Percentiles rank a stretch among this genome's conserved stretches.
These are phyloP conservation scores for Colletotrichum chlorophyti DNA, from an alignment of 2,329 filamentous ascomycete genomes.

Conservation along the genomic window DNA sequence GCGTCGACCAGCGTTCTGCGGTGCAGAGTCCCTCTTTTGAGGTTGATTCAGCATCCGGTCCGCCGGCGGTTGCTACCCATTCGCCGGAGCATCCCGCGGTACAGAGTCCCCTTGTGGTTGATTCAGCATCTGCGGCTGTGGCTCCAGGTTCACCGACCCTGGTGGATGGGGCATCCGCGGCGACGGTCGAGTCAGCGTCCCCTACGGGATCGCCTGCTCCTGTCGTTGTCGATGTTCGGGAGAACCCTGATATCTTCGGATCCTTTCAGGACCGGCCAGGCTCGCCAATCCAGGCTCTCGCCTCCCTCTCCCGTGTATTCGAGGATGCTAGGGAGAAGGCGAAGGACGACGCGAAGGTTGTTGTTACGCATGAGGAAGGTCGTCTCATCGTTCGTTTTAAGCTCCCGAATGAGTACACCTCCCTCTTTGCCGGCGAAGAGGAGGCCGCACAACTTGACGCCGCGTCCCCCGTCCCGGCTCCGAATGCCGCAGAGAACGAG, in stretches of 20 bases:
- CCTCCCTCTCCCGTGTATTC: slow-evolving; percentile 7
- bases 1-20: slow-evolving; percentile 6
- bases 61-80: slow-evolving; percentile 22
- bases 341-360: slow-evolving; percentile 6
- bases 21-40: slow-evolving; percentile 20
- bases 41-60: slow-evolving; percentile 22
- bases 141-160: not conserved
- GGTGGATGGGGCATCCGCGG: not conserved
- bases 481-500: not conserved
- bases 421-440: not conserved
- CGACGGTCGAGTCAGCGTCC: not conserved
- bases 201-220: not conserved
- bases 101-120: slow-evolving; percentile 10
- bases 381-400: slow-evolving; percentile 28
- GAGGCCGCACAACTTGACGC: not conserved
- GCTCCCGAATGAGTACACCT: slow-evolving; percentile 15
- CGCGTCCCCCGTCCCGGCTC: not conserved
- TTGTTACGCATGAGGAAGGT: slow-evolving; percentile 1
- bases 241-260: slow-evolving; percentile 26
- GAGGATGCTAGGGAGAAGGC: slow-evolving; percentile 4
- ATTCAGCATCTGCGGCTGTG: slow-evolving; percentile 15
- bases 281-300: slow-evolving; percentile 5
- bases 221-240: slow-evolving; percentile 16
- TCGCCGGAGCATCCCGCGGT: slow-evolving; percentile 21
- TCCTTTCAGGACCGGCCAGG: slow-evolving; percentile 11